Percentiles rank a stretch among this genome's conserved stretches.
Evolutionary conservation across 108 stramenopile species (phyloP).

Genomic region (Nitzschia sp.): DNA sequence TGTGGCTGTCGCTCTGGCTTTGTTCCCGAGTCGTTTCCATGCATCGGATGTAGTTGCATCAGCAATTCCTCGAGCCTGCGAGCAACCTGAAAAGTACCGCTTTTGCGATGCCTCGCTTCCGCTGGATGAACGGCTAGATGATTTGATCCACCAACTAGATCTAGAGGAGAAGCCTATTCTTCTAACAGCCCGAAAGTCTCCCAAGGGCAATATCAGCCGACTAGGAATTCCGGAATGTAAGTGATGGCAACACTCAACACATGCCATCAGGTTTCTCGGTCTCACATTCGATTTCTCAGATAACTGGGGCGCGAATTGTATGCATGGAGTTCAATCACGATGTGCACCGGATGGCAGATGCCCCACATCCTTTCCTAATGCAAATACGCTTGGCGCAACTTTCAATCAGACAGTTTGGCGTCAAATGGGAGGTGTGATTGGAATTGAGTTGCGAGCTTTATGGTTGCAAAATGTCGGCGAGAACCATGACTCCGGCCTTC

Average conservation of each 20-base stretch:
- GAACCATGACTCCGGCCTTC: not conserved
- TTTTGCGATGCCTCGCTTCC: conserved; percentile 37
- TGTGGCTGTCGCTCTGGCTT: too few relatives aligned
- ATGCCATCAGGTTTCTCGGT: too few relatives aligned
- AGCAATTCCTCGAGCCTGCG: not conserved
- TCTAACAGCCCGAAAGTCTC: conserved; percentile 17
- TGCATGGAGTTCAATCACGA: conserved; percentile 21
- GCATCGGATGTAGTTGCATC: too few relatives aligned
- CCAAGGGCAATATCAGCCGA: conserved; percentile 22
- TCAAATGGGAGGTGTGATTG: conserved; percentile 44
- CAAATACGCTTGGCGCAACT: conserved; percentile 35
- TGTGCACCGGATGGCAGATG: conserved; percentile 17
- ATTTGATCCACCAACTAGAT: conserved; percentile 15
- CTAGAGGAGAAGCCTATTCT: conserved; percentile 23
- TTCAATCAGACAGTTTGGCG: conserved; percentile 53
- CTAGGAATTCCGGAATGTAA: conserved; percentile 20
- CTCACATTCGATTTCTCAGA: too few relatives aligned
- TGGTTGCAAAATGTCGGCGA: conserved; percentile 19
- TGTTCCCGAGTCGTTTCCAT: too few relatives aligned
- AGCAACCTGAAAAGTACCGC: conserved; percentile 3
- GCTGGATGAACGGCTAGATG: conserved; percentile 29
- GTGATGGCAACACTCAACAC: too few relatives aligned
- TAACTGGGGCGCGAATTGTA: conserved; percentile 27
- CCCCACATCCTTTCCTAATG: conserved; percentile 44
- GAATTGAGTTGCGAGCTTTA: conserved; percentile 35